Evolutionary conservation across 2,329 filamentous ascomycete species (phyloP).

Genomic region (Eurotiales sp.): DNA sequence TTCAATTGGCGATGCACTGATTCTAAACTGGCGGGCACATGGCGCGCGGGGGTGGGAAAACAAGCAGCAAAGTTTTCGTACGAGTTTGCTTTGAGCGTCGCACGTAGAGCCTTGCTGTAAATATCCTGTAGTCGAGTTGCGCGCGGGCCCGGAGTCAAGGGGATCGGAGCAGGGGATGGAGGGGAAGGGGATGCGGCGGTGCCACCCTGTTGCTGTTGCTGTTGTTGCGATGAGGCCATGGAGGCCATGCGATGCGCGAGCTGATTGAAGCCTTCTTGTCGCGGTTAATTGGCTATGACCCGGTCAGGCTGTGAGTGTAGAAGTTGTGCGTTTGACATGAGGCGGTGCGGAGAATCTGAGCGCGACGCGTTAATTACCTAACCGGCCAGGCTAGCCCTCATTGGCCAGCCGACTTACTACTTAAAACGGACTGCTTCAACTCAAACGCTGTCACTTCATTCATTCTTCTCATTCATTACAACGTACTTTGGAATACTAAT

Average conservation of each 20-base stretch:
- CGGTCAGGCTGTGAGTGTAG: too few relatives aligned
- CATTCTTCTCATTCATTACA: too few relatives aligned
- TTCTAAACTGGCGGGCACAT: slow-evolving; percentile 55
- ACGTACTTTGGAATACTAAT: too few relatives aligned
- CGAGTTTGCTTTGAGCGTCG: slow-evolving; percentile 59
- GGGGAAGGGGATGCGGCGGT: slow-evolving; percentile 42
- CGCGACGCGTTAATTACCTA: too few relatives aligned
- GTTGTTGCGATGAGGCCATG: neutral
- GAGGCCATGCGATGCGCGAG: neutral
- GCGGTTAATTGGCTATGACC: too few relatives aligned
- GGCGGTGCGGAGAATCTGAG: too few relatives aligned
- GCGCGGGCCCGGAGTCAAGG: slow-evolving; percentile 56
- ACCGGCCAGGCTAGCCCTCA: too few relatives aligned
- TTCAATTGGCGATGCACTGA: slow-evolving; percentile 57
- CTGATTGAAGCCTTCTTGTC: too few relatives aligned
- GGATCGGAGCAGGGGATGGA: slow-evolving; percentile 49
- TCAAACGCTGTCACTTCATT: too few relatives aligned
- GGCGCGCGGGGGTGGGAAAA: slow-evolving; percentile 59
- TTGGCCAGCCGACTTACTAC: too few relatives aligned
- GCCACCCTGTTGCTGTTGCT: slow-evolving; percentile 1
- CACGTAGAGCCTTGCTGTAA: slow-evolving; percentile 56
- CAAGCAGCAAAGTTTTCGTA: slow-evolving; percentile 61
- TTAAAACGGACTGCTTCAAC: too few relatives aligned
- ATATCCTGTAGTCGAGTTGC: slow-evolving; percentile 58
- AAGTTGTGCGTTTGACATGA: too few relatives aligned